Conservation (phyloP, 2,329 filamentous ascomycete genomes). For the Pyrenochaeta sp. region DNA sequence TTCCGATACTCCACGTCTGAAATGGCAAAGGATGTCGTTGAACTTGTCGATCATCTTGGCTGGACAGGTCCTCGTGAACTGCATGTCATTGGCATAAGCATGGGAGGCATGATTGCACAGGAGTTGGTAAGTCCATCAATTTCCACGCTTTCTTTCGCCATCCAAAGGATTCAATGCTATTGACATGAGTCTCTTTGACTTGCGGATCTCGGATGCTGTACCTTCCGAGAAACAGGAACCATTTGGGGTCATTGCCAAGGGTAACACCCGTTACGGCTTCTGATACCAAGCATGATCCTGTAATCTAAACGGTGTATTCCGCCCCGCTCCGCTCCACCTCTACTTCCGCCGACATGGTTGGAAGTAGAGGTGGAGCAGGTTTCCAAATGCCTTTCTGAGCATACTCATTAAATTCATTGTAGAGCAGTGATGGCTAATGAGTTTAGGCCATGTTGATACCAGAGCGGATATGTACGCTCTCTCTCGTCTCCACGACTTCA, state of each 20-base stretch:
- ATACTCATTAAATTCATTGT: no score
- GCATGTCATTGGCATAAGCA: slow-evolving; percentile 79
- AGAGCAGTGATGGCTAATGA: slow-evolving; percentile 12
- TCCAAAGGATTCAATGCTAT: slow-evolving; percentile 20
- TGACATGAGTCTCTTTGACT: slow-evolving; percentile 5
- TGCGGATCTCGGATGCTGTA: slow-evolving; percentile 20
- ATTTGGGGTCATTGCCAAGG: slow-evolving; percentile 15
- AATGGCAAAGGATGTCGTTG: slow-evolving; percentile 81
- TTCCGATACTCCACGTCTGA: slow-evolving; percentile 81
- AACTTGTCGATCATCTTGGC: slow-evolving; percentile 72
- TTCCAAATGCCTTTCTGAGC: no score
- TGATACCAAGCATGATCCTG: slow-evolving; percentile 32
- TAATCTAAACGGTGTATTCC: slow-evolving; percentile 20
- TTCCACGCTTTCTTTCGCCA: slow-evolving; percentile 1
- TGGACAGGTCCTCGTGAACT: slow-evolving; percentile 68
- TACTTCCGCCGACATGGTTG: slow-evolving; percentile 1
- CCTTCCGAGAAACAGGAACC: slow-evolving; percentile 30
- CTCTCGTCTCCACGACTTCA: slow-evolving; percentile 59
- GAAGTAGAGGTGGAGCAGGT: no score
- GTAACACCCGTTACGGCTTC: slow-evolving; percentile 18
- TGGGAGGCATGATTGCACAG: slow-evolving; percentile 93
- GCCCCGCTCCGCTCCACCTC: slow-evolving; percentile 33
- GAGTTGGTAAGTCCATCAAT: slow-evolving; percentile 65
- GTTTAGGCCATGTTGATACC: slow-evolving; percentile 54
- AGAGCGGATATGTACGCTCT: slow-evolving; percentile 57